Evolutionary conservation across 768 basidiomycete species (phyloP).

Genomic region (Mycena belliarum): DNA sequence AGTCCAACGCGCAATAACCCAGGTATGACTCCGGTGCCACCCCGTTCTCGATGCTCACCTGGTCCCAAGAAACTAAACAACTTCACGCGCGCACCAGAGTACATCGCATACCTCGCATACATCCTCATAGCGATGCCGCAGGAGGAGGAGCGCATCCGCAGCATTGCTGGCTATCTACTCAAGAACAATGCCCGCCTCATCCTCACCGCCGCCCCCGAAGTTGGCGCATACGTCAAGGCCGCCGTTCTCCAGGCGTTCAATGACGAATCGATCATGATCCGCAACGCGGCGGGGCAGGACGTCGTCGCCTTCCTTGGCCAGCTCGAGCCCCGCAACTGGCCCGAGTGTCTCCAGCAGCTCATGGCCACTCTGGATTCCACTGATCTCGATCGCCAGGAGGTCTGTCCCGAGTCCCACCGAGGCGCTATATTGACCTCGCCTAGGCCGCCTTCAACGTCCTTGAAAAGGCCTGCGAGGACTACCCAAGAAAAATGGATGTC

Average conservation of each 20-base stretch:
- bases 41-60: conserved; percentile 1
- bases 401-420: conserved; percentile 38
- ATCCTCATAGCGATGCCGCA: conserved; percentile 79
- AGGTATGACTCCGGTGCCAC: conserved; percentile 50
- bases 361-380: conserved; percentile 76
- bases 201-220: conserved; percentile 63
- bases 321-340: conserved; percentile 91
- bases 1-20: conserved; percentile 80
- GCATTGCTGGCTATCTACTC: conserved; percentile 93
- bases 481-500: conserved; percentile 91
- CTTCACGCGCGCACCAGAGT: conserved; percentile 88
- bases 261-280: conserved; percentile 82
- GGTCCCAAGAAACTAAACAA: conserved; percentile 74
- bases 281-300: conserved; percentile 92
- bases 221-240: conserved; percentile 71
- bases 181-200: conserved; percentile 93
- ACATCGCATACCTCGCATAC: conserved; percentile 93
- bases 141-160: conserved; percentile 91
- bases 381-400: conserved; percentile 83
- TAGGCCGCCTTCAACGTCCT: conserved; percentile 92
- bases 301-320: conserved; percentile 87
- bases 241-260: conserved; percentile 81
- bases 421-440: neutral
- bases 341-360: conserved; percentile 87
- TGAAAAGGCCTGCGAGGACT: conserved; percentile 96